phyloP scores from a whole-genome alignment of 169 alveolate genomes.

The Condylostoma magnum region DNA sequence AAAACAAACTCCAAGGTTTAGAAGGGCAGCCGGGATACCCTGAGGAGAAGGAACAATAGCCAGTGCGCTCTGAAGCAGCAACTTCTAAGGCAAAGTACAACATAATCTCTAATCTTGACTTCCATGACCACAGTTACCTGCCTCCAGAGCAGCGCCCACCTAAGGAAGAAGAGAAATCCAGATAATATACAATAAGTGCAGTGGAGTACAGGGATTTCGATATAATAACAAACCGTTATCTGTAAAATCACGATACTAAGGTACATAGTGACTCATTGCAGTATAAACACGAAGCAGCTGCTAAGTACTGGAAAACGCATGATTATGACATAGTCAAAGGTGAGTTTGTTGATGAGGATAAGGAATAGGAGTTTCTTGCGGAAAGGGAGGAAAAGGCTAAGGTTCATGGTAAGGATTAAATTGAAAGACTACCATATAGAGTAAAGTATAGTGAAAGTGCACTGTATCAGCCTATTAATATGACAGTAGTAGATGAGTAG shows the following conservation, averaged over 20 bases:
- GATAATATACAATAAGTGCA: neutral
- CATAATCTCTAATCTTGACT: constrained; percentile 37
- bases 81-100: constrained; percentile 47
- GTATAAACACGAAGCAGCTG: constrained; percentile 15
- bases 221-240: constrained; percentile 26
- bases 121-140: constrained; percentile 46
- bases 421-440: constrained; percentile 34
- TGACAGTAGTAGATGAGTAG: constrained; percentile 17
- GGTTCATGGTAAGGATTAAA: constrained; percentile 5
- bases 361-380: constrained; percentile 19
- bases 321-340: constrained; percentile 22
- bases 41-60: constrained; percentile 41
- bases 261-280: neutral
- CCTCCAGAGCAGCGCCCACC: constrained; percentile 63
- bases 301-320: constrained; percentile 32
- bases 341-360: constrained; percentile 27
- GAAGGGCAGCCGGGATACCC: constrained; percentile 62
- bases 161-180: constrained; percentile 32
- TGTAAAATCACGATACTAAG: constrained; percentile 31
- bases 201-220: constrained; percentile 39
- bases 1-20: constrained; percentile 60
- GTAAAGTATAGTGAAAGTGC: constrained; percentile 32
- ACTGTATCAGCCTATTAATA: constrained; percentile 24
- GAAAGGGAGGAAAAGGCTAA: constrained; percentile 15
- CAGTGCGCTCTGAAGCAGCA: constrained; percentile 35